Evolutionary conservation across 2,329 filamentous ascomycete species (phyloP), one percentile per base, ranked within the genome.

Genomic region (Fusarium dlaminii): DNA sequence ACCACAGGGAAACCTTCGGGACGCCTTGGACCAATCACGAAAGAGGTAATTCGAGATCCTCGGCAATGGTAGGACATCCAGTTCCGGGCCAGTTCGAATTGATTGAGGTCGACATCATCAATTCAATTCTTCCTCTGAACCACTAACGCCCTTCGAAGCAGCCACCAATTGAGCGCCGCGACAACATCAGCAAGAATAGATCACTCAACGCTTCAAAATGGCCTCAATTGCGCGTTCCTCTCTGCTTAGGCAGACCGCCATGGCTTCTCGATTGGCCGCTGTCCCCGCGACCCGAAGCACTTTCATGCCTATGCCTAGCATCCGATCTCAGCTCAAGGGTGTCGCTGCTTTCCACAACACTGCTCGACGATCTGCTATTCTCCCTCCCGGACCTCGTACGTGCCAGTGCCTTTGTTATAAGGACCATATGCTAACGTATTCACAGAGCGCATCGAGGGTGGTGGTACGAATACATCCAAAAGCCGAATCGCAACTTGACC

Each of bases 331-430:
- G 61, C 79, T 82, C 70, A 84, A 85, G 76, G 87, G 91, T 83
- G 87, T 91, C 79, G 92, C 95, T 75, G 92, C 93, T 78, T 98
- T 99, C 89, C 95, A 98, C 85, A 94, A 92, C 80, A 94, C 94
- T 46, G 88, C 90, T 84, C 90, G 90, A 84, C 83, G 88, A 89
- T 81, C 92, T 96, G 88, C 90, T 79, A 92, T 99, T 80, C 89
- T 99, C 66, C 94, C 96, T 68, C 92, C 95, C 63, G 90, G 93
- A 75, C 95, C 95, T 80, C 96, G 95, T 96, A 87, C 85, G 93
- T 89, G 24, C 20, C 3, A 7, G 7, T 22, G 9, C 11, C 15
- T 34, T 3, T 13, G 2, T 10, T 20, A 14, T 5, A 20, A 15
- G 37, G 9, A 24, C 27, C n/a, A 36, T 9, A 36, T 75, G 81